These are phyloP conservation scores for Dentipellis sp. DNA, from an alignment of 768 basidiomycete genomes.

Conservation along the genomic window DNA sequence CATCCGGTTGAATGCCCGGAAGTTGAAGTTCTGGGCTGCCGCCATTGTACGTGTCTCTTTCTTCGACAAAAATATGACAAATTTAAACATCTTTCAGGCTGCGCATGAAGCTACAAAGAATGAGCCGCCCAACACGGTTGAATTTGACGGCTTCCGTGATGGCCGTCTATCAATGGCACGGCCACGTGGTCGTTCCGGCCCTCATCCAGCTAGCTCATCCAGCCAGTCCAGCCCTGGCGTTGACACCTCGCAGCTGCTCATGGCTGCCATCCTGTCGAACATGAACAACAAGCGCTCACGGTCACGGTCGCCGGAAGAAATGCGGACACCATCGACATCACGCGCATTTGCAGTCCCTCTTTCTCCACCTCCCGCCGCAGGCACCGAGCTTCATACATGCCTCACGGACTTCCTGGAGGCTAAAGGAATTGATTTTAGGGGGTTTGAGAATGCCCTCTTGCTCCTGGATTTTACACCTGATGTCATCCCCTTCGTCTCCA, in stretches of 20 bases:
- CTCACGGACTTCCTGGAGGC: not conserved
- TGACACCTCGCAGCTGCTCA: slow-evolving; percentile 2
- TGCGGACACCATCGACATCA: not conserved
- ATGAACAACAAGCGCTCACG: not conserved
- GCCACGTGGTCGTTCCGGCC: slow-evolving; percentile 10
- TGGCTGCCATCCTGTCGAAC: slow-evolving; percentile 3
- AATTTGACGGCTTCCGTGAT: slow-evolving; percentile 13
- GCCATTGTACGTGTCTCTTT: slow-evolving; percentile 8
- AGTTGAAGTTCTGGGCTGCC: slow-evolving; percentile 9
- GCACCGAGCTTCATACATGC: not conserved
- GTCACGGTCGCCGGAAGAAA: not conserved
- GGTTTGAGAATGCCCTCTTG: not conserved
- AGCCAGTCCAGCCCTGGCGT: not conserved
- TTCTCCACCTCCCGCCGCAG: not conserved
- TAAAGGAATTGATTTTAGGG: not conserved
- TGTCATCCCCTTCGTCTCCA: slow-evolving; percentile 12
- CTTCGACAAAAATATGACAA: not conserved
- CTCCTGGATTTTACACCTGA: slow-evolving; percentile 10
- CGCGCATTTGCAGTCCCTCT: not conserved
- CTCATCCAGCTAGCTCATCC: not conserved
- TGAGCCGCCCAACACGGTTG: slow-evolving; percentile 7
- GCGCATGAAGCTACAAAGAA: slow-evolving; percentile 4
- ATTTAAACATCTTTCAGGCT: not conserved
- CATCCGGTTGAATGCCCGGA: slow-evolving; percentile 6
- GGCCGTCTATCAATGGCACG: not conserved